These are phyloP conservation scores for Talaromyces verruculosus DNA, from an alignment of 2,329 filamentous ascomycete genomes.

Conservation along the genomic window DNA sequence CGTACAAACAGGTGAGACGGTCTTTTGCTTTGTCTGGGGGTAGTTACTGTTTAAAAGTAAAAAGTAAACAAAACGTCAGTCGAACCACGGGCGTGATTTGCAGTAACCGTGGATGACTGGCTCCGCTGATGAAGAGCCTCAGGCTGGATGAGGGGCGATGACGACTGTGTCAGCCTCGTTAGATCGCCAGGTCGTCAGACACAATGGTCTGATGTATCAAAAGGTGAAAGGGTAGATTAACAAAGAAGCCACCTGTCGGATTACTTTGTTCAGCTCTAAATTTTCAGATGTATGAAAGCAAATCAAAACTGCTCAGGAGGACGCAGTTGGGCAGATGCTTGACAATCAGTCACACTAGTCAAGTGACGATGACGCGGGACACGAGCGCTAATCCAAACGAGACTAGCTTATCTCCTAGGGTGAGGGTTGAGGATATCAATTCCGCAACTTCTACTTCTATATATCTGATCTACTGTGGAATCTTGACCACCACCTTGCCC, in stretches of 20 bases:
- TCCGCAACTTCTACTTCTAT: neutral
- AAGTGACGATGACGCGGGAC: slow-evolving; percentile 9
- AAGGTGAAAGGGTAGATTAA: neutral
- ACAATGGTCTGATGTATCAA: slow-evolving; percentile 1
- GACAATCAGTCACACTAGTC: neutral
- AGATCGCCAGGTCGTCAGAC: neutral
- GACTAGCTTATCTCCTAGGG: neutral
- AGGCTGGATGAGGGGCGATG: slow-evolving; percentile 9
- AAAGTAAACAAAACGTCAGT: slow-evolving; percentile 11
- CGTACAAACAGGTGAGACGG: neutral
- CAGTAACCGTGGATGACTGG: slow-evolving; percentile 20
- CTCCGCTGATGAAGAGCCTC: slow-evolving; percentile 14
- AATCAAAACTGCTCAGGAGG: neutral
- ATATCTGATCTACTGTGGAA: neutral
- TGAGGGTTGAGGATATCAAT: neutral
- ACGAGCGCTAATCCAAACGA: neutral
- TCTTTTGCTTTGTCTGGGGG: too few relatives aligned
- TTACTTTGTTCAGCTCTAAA: neutral
- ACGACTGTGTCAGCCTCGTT: neutral
- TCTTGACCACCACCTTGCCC: slow-evolving; percentile 6
- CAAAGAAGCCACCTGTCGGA: slow-evolving; percentile 2
- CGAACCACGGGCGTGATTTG: slow-evolving; percentile 20
- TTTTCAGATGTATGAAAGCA: neutral
- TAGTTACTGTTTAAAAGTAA: neutral
- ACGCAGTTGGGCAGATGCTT: slow-evolving; percentile 8